These are phyloP conservation scores for Aspergillus pseudoviridinutans DNA, from an alignment of 2,329 filamentous ascomycete genomes.

Conservation along the genomic window DNA sequence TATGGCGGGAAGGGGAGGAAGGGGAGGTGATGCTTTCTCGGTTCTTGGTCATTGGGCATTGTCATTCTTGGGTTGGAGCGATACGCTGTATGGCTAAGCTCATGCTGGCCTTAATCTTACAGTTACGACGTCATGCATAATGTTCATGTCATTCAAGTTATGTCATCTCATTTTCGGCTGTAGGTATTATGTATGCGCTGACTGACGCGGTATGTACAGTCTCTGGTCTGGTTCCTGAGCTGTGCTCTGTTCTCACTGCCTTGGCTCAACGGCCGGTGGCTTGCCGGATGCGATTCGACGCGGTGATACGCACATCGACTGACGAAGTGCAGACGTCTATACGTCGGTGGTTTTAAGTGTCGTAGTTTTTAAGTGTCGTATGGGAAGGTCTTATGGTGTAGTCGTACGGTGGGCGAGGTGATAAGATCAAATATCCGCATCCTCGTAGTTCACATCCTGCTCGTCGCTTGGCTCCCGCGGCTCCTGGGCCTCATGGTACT, in stretches of 20 bases:
- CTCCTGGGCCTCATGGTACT: slow-evolving; percentile 90
- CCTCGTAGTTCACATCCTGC: slow-evolving; percentile 51
- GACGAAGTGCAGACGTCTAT: neutral
- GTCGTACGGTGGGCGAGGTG: neutral
- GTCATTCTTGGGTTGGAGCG: neutral
- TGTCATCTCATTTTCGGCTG: neutral
- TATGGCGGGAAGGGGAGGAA: slow-evolving; percentile 46
- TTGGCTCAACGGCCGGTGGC: too few relatives aligned
- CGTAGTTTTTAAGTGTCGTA: neutral
- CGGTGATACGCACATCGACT: neutral
- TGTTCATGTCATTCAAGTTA: neutral
- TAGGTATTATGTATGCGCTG: neutral
- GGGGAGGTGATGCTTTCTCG: slow-evolving; percentile 21
- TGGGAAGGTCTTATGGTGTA: neutral
- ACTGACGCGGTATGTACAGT: neutral
- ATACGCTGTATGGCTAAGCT: neutral
- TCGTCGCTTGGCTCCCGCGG: slow-evolving; percentile 74
- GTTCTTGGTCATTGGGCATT: neutral
- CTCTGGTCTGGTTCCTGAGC: neutral
- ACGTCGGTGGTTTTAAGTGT: neutral
- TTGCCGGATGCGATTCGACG: neutral
- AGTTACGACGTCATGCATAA: neutral
- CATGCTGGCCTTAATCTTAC: neutral
- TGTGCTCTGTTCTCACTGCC: neutral
- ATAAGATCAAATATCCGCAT: slow-evolving; percentile 23